Percentiles rank a stretch among this genome's conserved stretches.
Evolutionary conservation across 1,284 basidiomycete genomes (phyloP).

Genomic region (Sporisorium iseilematis-ciliati): DNA sequence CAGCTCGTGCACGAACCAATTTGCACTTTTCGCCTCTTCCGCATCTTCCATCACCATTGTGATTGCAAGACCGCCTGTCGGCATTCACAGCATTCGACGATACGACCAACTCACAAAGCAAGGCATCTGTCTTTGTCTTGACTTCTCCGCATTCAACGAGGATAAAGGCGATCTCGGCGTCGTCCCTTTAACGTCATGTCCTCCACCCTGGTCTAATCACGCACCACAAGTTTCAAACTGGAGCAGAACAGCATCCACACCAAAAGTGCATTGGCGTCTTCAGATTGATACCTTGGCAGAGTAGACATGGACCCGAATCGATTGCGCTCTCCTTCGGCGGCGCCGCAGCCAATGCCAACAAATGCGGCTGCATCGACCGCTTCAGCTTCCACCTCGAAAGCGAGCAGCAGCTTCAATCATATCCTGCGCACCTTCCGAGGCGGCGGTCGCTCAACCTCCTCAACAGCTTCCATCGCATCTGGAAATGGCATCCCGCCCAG

Average conservation of each 20-base stretch:
- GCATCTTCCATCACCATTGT: neutral
- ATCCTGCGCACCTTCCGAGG: constrained; percentile 46
- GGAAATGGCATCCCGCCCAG: constrained; percentile 34
- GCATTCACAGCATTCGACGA: neutral
- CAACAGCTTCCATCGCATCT: constrained; percentile 19
- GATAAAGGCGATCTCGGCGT: neutral
- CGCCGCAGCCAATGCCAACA: constrained; percentile 22
- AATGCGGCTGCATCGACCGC: constrained; percentile 20
- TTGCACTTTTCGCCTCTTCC: neutral
- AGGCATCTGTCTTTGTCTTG: neutral
- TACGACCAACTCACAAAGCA: too few relatives aligned
- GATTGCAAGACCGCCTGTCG: neutral
- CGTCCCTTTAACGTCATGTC: neutral
- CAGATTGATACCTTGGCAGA: neutral
- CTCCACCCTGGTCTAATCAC: neutral
- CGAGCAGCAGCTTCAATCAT: constrained; percentile 43
- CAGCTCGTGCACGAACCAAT: neutral
- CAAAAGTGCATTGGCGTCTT: neutral
- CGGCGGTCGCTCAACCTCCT: constrained; percentile 24
- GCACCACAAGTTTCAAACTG: neutral
- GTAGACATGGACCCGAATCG: constrained; percentile 35
- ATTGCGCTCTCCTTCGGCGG: constrained; percentile 28
- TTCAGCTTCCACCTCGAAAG: constrained; percentile 25
- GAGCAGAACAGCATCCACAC: neutral
- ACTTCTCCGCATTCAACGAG: neutral